phyloP scores from a whole-genome alignment of 1,284 basidiomycete genomes.

The Fomes fomentarius region DNA sequence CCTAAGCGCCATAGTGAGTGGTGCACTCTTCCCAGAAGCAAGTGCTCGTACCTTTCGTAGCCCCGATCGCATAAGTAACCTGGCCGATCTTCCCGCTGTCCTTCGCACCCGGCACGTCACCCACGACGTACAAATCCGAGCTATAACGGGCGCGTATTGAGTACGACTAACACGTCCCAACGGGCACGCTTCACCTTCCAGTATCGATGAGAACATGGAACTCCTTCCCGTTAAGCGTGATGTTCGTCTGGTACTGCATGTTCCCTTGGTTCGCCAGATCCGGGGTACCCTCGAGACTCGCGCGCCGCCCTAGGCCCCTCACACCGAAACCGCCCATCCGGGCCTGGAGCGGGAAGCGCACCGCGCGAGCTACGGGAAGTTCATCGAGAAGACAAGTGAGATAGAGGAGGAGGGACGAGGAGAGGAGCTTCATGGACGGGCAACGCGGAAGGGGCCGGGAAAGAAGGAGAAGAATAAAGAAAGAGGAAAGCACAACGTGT shows the following conservation, averaged over 20 bases:
- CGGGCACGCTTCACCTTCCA: constrained; percentile 52
- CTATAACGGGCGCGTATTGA: constrained; percentile 29
- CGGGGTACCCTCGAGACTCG: constrained; percentile 24
- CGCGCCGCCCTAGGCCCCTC: constrained; percentile 21
- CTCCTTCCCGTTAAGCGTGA: constrained; percentile 51
- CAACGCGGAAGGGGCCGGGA: neutral
- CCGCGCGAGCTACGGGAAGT: constrained; percentile 13
- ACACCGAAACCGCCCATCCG: constrained; percentile 14
- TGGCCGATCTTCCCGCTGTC: constrained; percentile 45
- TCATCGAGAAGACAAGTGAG: constrained; percentile 33
- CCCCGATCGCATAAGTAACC: constrained; percentile 56
- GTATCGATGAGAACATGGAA: constrained; percentile 65
- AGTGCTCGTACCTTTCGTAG: constrained; percentile 43
- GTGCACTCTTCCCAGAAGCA: neutral
- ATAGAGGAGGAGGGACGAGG: constrained; percentile 30
- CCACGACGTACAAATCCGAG: constrained; percentile 64
- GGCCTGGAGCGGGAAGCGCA: constrained; percentile 27
- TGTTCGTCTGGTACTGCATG: constrained; percentile 54
- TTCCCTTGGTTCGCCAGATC: constrained; percentile 46
- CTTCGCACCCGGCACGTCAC: constrained; percentile 44
- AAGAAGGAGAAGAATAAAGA: constrained; percentile 2
- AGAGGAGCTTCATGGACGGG: constrained; percentile 28
- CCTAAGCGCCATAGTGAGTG: constrained; percentile 38
- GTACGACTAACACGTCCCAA: neutral
- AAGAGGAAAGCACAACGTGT: constrained; percentile 3